Evolutionary conservation across 768 basidiomycete species (phyloP).

Genomic region (Trametes gibbosa): DNA sequence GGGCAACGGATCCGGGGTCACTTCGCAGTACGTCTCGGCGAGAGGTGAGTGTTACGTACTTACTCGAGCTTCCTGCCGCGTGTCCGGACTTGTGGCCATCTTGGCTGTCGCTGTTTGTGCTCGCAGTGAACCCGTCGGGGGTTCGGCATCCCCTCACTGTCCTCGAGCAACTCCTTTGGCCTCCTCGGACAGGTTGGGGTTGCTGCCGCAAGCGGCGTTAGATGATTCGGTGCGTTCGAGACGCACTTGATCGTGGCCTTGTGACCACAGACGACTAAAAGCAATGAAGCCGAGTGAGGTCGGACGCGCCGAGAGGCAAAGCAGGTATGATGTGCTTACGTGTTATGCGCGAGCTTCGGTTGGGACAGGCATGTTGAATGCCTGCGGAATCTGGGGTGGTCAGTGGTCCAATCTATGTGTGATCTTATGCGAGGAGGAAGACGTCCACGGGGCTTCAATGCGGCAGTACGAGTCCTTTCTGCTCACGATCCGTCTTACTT

Average conservation of each 20-base stretch:
- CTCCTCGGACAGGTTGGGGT: conserved; percentile 29
- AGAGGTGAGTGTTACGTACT: neutral
- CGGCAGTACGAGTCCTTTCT: no score
- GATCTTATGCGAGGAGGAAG: no score
- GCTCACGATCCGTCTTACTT: no score
- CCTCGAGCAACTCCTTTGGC: conserved; percentile 28
- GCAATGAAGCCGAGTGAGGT: neutral
- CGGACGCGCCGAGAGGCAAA: neutral
- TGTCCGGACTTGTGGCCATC: neutral
- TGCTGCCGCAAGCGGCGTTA: conserved; percentile 16
- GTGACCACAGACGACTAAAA: conserved; percentile 12
- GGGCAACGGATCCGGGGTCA: neutral
- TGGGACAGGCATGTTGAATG: neutral
- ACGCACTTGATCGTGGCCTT: conserved; percentile 13
- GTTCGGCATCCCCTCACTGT: conserved; percentile 10
- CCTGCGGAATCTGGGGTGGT: no score
- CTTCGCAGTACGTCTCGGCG: neutral
- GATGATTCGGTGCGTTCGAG: no score
- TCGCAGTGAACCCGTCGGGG: conserved; percentile 10
- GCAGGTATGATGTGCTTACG: neutral
- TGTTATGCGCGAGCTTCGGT: conserved; percentile 11
- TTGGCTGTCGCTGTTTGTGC: conserved; percentile 3
- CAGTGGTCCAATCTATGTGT: no score
- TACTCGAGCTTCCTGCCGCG: conserved; percentile 1
- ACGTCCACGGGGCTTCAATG: no score